These are phyloP conservation scores for Aegilops umbellulata DNA, from an alignment of 176 grass and related monocot species.

Conservation along the genomic window DNA sequence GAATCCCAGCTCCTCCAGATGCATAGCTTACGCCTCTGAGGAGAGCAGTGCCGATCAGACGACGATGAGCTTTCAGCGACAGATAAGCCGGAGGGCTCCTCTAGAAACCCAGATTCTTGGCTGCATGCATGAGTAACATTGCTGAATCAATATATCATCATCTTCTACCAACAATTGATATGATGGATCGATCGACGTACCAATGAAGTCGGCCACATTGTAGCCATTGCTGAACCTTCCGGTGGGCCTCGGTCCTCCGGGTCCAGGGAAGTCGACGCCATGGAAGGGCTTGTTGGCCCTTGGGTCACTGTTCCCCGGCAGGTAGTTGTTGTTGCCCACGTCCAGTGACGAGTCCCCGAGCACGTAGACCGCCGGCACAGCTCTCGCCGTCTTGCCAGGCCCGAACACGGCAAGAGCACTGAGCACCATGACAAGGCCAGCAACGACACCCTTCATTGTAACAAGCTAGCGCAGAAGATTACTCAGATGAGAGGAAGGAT, in stretches of 20 bases:
- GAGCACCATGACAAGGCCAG: background rate
- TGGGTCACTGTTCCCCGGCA: background rate
- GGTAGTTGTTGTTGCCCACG: constrained; percentile 46
- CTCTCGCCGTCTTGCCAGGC: background rate
- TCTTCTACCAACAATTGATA: too few species aligned
- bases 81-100: too few species aligned
- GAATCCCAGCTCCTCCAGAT: too few species aligned
- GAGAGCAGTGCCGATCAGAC: too few species aligned
- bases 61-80: too few species aligned
- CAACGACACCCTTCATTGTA: constrained; percentile 21
- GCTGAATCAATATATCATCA: too few species aligned
- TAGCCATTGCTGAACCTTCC: constrained; percentile 53
- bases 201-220: too few species aligned
- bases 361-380: constrained; percentile 40
- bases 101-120: too few species aligned
- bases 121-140: too few species aligned
- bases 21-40: too few species aligned
- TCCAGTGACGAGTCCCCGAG: constrained; percentile 42
- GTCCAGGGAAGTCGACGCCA: constrained; percentile 38
- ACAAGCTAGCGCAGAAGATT: background rate
- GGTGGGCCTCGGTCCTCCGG: constrained; percentile 28
- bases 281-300: constrained; percentile 38
- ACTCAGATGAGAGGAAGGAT: too few species aligned
- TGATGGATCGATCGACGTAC: too few species aligned
- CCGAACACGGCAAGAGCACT: background rate